A percentile compares a stretch with the other conserved stretches of the same genome.
Conservation (phyloP, 2,329 filamentous ascomycete genomes). For the Fusarium equiseti region DNA sequence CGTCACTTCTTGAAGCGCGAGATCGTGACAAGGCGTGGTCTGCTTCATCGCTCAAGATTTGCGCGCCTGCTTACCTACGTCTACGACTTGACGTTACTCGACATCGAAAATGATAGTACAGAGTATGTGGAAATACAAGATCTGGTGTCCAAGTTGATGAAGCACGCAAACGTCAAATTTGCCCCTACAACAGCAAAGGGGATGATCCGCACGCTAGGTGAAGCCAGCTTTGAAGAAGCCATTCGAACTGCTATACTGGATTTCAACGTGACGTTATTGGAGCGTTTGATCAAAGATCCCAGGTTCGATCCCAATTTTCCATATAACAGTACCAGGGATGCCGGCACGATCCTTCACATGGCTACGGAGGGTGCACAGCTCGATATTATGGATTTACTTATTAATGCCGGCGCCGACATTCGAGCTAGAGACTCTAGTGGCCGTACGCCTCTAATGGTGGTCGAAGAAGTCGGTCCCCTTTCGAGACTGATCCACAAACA, state of each 20-base stretch:
- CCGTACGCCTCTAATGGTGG: constrained; percentile 54
- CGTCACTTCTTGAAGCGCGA: constrained; percentile 30
- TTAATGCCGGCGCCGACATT: constrained; percentile 47
- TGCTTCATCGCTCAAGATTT: constrained; percentile 27
- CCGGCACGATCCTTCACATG: constrained; percentile 50
- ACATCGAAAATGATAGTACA: neutral
- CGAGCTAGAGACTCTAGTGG: constrained; percentile 45
- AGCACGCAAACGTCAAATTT: constrained; percentile 28
- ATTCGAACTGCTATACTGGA: constrained; percentile 47
- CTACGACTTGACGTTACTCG: constrained; percentile 42
- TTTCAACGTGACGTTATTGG: constrained; percentile 40
- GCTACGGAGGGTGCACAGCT: constrained; percentile 46
- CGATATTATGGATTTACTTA: constrained; percentile 48
- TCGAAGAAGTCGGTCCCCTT: constrained; percentile 47
- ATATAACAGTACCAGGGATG: constrained; percentile 14
- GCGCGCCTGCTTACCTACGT: constrained; percentile 42
- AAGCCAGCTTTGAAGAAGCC: constrained; percentile 38
- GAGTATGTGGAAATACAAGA: constrained; percentile 32
- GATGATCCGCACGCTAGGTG: constrained; percentile 27
- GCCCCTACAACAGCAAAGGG: constrained; percentile 5
- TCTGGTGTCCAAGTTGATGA: constrained; percentile 32
- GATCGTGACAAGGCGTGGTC: constrained; percentile 20
- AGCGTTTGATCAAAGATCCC: constrained; percentile 47
- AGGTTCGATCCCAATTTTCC: constrained; percentile 50
- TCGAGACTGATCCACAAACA: constrained; percentile 45